A percentile compares a stretch with the other conserved stretches of the same genome.
Conservation (phyloP, 169 alveolate genomes). For the Toxoplasma gondii region DNA sequence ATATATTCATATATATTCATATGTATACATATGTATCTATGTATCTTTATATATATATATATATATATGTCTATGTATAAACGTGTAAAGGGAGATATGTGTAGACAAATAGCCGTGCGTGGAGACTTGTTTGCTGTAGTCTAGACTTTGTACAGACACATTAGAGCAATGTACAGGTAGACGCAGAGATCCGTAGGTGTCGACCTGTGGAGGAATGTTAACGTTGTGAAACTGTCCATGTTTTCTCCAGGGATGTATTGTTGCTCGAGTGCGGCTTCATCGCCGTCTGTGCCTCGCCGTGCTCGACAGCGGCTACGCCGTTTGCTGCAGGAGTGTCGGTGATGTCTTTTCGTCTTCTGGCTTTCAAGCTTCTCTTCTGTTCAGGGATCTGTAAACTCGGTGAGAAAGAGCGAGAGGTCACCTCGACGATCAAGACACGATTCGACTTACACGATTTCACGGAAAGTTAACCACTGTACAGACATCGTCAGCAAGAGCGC, state of each 20-base stretch:
- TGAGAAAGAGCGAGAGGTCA: neutral
- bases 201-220: neutral
- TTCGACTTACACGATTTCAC: too few relatives aligned
- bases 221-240: neutral
- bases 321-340: neutral
- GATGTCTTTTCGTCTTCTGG: constrained; percentile 4
- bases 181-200: neutral
- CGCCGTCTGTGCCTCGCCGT: constrained; percentile 7
- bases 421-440: too few relatives aligned
- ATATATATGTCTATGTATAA: too few relatives aligned
- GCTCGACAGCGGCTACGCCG: constrained; percentile 27
- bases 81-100: too few relatives aligned
- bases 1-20: neutral
- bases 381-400: constrained; percentile 57
- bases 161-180: too few relatives aligned
- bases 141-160: too few relatives aligned
- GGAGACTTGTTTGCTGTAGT: too few relatives aligned
- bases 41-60: too few relatives aligned
- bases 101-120: too few relatives aligned
- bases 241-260: constrained; percentile 37
- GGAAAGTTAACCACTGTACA: too few relatives aligned
- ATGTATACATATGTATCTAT: neutral
- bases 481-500: too few relatives aligned
- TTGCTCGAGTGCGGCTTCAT: constrained; percentile 41
- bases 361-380: constrained; percentile 38